phyloP scores from a whole-genome alignment of 1,139 yeast species.

The Arxiozyma telluris region DNA sequence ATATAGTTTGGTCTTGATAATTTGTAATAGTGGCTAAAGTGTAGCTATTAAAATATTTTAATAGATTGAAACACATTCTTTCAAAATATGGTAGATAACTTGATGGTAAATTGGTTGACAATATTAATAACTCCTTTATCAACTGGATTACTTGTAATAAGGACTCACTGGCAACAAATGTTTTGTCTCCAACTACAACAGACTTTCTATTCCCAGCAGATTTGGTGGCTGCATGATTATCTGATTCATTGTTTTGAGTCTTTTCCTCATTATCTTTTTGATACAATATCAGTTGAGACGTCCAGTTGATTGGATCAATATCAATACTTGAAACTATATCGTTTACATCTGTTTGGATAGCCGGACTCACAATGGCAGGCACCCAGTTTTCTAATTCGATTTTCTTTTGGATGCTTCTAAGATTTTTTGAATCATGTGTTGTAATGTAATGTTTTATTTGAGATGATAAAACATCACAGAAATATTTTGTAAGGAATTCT shows the following conservation, averaged over 20 bases:
- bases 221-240: neutral
- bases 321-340: conserved; percentile 46
- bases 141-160: conserved; percentile 25
- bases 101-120: conserved; percentile 28
- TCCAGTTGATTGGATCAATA: conserved; percentile 46
- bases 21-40: conserved; percentile 27
- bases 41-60: conserved; percentile 28
- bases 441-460: conserved; percentile 57
- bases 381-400: conserved; percentile 76
- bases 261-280: conserved; percentile 3
- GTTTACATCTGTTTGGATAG: conserved; percentile 46
- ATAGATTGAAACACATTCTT: conserved; percentile 24
- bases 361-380: conserved; percentile 46
- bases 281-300: conserved; percentile 32
- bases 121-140: conserved; percentile 27
- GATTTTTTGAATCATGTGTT: conserved; percentile 46
- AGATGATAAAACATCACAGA: conserved; percentile 58
- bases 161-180: conserved; percentile 36
- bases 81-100: conserved; percentile 27
- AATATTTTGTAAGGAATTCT: conserved; percentile 48
- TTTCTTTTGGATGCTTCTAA: conserved; percentile 36
- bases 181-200: conserved; percentile 35
- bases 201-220: conserved; percentile 32
- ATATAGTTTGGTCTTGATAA: conserved; percentile 12
- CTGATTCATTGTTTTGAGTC: neutral